Evolutionary conservation across 1,284 basidiomycete genomes (phyloP), one percentile per base, ranked within the genome.

Genomic region (Cystobasidiaceae sp.): DNA sequence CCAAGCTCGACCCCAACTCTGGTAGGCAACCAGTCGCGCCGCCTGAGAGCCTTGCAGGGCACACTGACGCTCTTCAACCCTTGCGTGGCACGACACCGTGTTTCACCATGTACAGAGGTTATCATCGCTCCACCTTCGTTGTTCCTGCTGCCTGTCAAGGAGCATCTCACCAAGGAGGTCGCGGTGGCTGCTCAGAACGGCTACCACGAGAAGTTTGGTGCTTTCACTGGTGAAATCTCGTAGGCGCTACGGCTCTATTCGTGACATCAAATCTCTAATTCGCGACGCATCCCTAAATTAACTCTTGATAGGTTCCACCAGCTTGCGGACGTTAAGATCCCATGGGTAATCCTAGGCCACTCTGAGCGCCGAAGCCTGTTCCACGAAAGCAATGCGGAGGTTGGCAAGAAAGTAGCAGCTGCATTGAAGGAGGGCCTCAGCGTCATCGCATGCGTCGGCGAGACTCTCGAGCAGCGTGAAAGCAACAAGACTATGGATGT

Each of bases 311-410:
- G 48, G 23, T 57, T 59, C 52, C 52, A 54, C 28, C 67, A 88
- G 89, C 73, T 49, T 5, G 48, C 48, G 1, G 39, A 50, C 67
- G 74, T 70, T 11, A 85, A 81, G 3, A 85, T 97, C 71, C 89
- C 89, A 66, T 97, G 90, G 79, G 93, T 97, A 71, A 89, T 99
- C 77, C 84, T 97, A 67, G 94, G 93, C 84, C 94, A 99, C 82
- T 97, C 93, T 50, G 96, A 99, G 79, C 89, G 96, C 71, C 87
- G 94, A 66, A 88, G 89, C 4, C 78, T 96, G 71, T 98, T 98
- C 82, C 82, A 86, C 76, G 96, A 99, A 78, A 83, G 85, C 23
- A 91, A 91, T 70, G 84, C 84, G 68, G 73, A 88, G 61, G 87
- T 97, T 67, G 93, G 90, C 17, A 81, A 84, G 69, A 98, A 97